phyloP scores from a whole-genome alignment of 2,329 filamentous ascomycete genomes.

The Pezicula neosporulosa region DNA sequence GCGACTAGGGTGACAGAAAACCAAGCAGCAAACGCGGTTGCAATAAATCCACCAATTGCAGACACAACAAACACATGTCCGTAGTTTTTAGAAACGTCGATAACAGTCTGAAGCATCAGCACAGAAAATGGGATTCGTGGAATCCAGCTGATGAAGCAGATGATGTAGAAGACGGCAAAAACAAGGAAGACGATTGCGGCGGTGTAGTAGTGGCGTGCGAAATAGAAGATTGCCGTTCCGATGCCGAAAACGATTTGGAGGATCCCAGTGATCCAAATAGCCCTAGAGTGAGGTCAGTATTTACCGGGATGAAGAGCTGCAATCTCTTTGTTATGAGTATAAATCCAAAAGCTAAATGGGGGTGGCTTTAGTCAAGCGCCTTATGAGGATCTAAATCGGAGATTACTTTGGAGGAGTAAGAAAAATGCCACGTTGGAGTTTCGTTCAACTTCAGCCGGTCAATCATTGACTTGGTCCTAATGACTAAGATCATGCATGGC shows the following conservation, averaged over 20 bases:
- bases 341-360: too few species aligned
- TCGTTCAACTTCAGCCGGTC: too few species aligned
- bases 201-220: slow-evolving; percentile 70
- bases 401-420: too few species aligned
- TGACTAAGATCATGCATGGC: too few species aligned
- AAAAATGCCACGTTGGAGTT: too few species aligned
- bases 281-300: slow-evolving; percentile 27
- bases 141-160: slow-evolving; percentile 89
- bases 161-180: slow-evolving; percentile 74
- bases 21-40: slow-evolving; percentile 76
- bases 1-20: slow-evolving; percentile 83
- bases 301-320: too few species aligned
- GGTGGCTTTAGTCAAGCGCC: too few species aligned
- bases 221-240: slow-evolving; percentile 85
- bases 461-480: too few species aligned
- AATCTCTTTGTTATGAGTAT: too few species aligned
- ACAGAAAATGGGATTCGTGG: slow-evolving; percentile 86
- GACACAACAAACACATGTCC: slow-evolving; percentile 87
- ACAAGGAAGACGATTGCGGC: slow-evolving; percentile 85
- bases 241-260: slow-evolving; percentile 81
- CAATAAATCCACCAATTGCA: slow-evolving; percentile 74
- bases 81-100: slow-evolving; percentile 79
- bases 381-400: too few species aligned
- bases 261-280: slow-evolving; percentile 91
- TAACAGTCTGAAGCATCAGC: slow-evolving; percentile 81